phyloP scores from a whole-genome alignment of 805 yeast species.

The Cyberlindnera sargentensis region DNA sequence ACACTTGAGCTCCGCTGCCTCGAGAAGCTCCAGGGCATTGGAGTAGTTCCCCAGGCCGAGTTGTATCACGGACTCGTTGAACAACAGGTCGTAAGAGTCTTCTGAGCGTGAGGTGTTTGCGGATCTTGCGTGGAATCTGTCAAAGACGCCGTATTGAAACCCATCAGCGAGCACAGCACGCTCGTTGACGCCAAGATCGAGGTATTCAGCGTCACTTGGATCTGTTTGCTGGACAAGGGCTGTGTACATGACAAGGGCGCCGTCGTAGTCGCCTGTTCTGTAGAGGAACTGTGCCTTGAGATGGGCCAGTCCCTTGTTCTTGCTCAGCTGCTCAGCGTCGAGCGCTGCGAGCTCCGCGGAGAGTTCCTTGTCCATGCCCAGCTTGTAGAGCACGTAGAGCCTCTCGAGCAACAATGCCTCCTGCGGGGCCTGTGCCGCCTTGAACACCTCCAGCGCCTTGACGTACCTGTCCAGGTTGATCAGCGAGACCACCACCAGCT shows the following conservation, averaged over 20 bases:
- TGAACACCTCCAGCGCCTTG: constrained; percentile 40
- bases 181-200: constrained; percentile 62
- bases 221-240: constrained; percentile 33
- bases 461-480: constrained; percentile 60
- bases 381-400: constrained; percentile 58
- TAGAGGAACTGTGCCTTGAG: constrained; percentile 47
- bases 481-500: constrained; percentile 48
- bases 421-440: constrained; percentile 27
- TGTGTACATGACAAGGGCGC: constrained; percentile 46
- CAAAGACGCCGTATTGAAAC: constrained; percentile 14
- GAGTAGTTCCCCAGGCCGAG: constrained; percentile 36
- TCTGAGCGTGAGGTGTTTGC: constrained; percentile 15
- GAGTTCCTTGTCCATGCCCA: constrained; percentile 30
- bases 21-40: constrained; percentile 36
- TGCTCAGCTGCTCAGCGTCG: constrained; percentile 10
- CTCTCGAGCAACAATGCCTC: constrained; percentile 41
- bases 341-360: constrained; percentile 19
- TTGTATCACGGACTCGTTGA: constrained; percentile 56
- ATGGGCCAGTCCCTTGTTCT: constrained; percentile 37
- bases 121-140: constrained; percentile 9
- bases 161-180: constrained; percentile 56
- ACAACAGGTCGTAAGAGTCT: constrained; percentile 51
- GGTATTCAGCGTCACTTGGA: constrained; percentile 29
- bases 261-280: constrained; percentile 40
- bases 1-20: constrained; percentile 37